Evolutionary conservation across 129 eudicot genomes (phyloP), one percentile per base, ranked within the genome.

Genomic region (Helianthus tuberosus): DNA sequence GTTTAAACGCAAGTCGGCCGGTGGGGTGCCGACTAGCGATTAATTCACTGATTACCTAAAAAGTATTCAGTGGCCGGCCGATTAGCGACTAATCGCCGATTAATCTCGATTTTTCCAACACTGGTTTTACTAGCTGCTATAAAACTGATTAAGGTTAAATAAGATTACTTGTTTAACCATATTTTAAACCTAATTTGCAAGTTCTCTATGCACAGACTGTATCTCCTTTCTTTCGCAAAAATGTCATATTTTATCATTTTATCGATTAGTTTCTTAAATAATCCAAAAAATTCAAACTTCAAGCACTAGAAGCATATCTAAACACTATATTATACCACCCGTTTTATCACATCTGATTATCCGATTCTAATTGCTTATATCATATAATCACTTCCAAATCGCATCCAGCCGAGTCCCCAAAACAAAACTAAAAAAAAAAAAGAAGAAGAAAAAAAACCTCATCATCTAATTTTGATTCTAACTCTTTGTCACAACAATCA

Each of bases 261-360:
- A 41, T 41, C 9, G 0, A 41, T 41, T 41, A 9, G 46, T 7
- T 9, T 41, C 46, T 41, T 41, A 41, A 41, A 41, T 41, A 41
- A 41, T 41, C 46, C 46, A 41, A 41, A 41, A 41, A 41, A 27
- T 29, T 29, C 32, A 14, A 29, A 29, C 15, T 60, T 29, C 66
- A 60, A 29, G 14, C 17, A 60, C 39, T 8, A 10, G 13, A 60
- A 23, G 66, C 41, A 32, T 39, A 60, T 63, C 25, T 49, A 63
- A 16, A 63, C 9, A 35, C 25, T 25, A 62, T 35, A 14, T 66
- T 16, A 16, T 66, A 44, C 54, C 17, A 7, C 9, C 6, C 6
- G 8, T 15, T 66, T 16, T 65, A 17, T 66, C 46, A 20, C 69
- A 64, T 11, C 51, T 15, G 49, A 16, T 43, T 65, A 65, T 65